These are phyloP conservation scores for Sindora glabra DNA, from an alignment of 306 rosid genomes.

Conservation along the genomic window DNA sequence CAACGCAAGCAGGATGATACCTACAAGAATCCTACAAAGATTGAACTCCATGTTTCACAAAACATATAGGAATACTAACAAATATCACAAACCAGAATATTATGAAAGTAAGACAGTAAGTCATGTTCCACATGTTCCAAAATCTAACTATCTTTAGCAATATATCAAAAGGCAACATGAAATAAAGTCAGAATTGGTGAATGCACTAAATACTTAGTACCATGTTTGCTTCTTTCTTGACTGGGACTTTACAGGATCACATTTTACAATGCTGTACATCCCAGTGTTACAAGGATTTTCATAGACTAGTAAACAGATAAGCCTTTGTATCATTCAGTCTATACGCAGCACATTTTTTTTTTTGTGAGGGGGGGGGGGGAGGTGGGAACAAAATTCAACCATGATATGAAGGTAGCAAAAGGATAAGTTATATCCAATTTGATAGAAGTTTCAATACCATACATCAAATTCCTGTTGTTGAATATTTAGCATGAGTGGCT, in stretches of 20 bases:
- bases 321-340: slow-evolving; percentile 5
- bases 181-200: background rate
- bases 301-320: background rate
- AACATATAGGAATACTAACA: background rate
- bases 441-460: background rate
- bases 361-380: no score
- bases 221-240: no score
- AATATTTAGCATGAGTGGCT: background rate
- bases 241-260: no score
- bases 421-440: background rate
- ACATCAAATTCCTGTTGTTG: background rate
- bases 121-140: background rate
- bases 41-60: slow-evolving; percentile 14
- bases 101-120: no score
- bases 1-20: slow-evolving; percentile 98
- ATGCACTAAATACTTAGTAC: background rate
- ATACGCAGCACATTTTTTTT: background rate
- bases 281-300: background rate
- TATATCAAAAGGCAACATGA: background rate
- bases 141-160: background rate
- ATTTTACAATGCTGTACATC: no score
- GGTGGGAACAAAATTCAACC: background rate
- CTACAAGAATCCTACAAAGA: slow-evolving; percentile 34
- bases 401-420: background rate
- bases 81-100: background rate